Evolutionary conservation across 148 eudicot genomes (phyloP).

Genomic region (Bassia scoparia): DNA sequence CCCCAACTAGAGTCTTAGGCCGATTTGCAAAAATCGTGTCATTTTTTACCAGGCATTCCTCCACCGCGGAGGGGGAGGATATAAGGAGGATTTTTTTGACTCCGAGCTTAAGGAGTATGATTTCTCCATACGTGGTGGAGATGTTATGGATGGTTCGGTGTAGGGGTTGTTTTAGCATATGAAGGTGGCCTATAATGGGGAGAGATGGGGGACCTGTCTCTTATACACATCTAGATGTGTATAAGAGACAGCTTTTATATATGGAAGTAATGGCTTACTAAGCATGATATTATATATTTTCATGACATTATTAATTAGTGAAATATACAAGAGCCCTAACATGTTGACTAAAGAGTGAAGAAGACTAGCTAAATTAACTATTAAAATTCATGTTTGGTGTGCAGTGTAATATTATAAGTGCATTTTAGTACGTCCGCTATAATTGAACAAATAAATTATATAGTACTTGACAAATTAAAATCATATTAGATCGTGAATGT

Average conservation of each 20-base stretch:
- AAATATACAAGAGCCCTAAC: neutral
- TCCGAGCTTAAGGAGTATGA: slow-evolving; percentile 27
- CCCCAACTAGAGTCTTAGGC: slow-evolving; percentile 18
- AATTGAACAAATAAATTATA: neutral
- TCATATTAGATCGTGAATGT: neutral
- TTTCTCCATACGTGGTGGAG: slow-evolving; percentile 25
- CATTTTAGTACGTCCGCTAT: neutral
- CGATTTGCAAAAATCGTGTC: slow-evolving; percentile 33
- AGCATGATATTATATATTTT: neutral
- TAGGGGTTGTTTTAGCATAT: slow-evolving; percentile 30
- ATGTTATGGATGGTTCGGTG: slow-evolving; percentile 22
- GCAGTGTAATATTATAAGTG: neutral
- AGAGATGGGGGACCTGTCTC: slow-evolving; percentile 27
- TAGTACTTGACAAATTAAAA: neutral
- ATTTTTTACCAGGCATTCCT: slow-evolving; percentile 36
- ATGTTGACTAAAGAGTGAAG: neutral
- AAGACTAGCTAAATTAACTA: neutral
- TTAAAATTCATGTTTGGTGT: neutral
- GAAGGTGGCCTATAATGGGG: slow-evolving; percentile 38
- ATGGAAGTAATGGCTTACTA: neutral
- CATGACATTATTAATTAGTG: neutral
- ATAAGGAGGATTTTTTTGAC: slow-evolving; percentile 26
- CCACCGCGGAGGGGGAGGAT: slow-evolving; percentile 28
- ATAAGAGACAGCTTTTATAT: neutral
- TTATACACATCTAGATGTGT: neutral